These are phyloP conservation scores for Podila minutissima DNA, from an alignment of 192 early-diverging fungal genomes.

Conservation along the genomic window DNA sequence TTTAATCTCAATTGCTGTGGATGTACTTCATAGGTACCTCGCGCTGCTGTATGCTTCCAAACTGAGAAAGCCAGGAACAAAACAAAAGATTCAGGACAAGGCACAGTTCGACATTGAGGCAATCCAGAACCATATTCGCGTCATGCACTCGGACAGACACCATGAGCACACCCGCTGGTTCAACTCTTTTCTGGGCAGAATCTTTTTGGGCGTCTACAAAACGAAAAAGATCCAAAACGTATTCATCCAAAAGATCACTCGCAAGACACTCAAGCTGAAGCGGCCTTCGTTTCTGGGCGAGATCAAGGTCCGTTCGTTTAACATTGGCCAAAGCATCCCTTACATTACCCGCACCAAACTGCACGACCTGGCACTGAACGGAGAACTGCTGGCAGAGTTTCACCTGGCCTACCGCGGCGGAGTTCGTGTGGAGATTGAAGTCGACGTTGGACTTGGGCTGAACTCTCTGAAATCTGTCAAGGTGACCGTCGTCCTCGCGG, in stretches of 20 bases:
- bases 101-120: conserved; percentile 48
- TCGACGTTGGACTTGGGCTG: conserved; percentile 55
- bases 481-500: conserved; percentile 81
- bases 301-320: conserved; percentile 81
- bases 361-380: conserved; percentile 69
- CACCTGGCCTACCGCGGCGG: conserved; percentile 86
- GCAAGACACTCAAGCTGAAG: conserved; percentile 74
- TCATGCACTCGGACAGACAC: conserved; percentile 62
- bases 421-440: conserved; percentile 80
- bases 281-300: conserved; percentile 81
- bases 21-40: conserved; percentile 22
- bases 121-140: conserved; percentile 42
- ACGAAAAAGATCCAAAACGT: conserved; percentile 69
- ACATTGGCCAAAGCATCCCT: conserved; percentile 83
- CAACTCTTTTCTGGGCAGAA: conserved; percentile 83
- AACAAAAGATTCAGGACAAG: conserved; percentile 53
- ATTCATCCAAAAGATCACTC: conserved; percentile 73
- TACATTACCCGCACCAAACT: conserved; percentile 82
- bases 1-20: background rate
- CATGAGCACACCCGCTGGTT: conserved; percentile 73
- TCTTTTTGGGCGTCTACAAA: conserved; percentile 81
- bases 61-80: conserved; percentile 42
- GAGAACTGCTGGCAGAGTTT: conserved; percentile 81
- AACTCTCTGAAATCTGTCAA: conserved; percentile 62
- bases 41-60: conserved; percentile 40